phyloP scores from a whole-genome alignment of 208 protist genomes.

The Leishmania gerbilli region DNA sequence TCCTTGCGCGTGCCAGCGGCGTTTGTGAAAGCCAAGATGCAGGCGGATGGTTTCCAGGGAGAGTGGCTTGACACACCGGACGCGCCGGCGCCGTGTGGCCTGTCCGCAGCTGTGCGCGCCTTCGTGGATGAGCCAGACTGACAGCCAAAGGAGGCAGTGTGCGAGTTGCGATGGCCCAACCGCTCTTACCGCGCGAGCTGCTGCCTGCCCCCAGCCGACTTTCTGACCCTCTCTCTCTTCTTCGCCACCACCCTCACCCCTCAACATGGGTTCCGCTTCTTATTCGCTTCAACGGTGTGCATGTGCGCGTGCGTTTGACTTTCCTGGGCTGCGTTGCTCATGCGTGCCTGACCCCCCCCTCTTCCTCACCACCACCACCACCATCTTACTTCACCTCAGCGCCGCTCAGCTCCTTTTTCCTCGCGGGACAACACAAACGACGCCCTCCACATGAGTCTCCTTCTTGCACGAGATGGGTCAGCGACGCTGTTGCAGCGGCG shows the following conservation, averaged over 20 bases:
- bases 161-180: neutral
- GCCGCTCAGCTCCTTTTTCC: neutral
- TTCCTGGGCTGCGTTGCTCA: neutral
- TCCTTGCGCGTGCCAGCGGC: constrained; percentile 45
- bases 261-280: neutral
- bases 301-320: neutral
- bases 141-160: neutral
- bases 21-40: constrained; percentile 64
- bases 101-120: constrained; percentile 30
- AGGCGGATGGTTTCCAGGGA: constrained; percentile 50
- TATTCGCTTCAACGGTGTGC: too few relatives aligned
- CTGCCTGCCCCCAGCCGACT: neutral
- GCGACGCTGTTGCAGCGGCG: neutral
- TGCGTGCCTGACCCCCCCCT: neutral
- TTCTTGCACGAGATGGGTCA: neutral
- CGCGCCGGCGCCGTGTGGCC: constrained; percentile 35
- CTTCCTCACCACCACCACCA: neutral
- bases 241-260: neutral
- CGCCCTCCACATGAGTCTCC: neutral
- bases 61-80: constrained; percentile 73
- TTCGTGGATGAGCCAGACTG: constrained; percentile 54
- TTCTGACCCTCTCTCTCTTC: neutral
- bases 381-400: neutral
- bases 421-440: neutral
- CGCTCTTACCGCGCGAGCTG: neutral